Conservation (phyloP, 768 basidiomycete genomes). For the Goffeauzyma gilvescens region DNA sequence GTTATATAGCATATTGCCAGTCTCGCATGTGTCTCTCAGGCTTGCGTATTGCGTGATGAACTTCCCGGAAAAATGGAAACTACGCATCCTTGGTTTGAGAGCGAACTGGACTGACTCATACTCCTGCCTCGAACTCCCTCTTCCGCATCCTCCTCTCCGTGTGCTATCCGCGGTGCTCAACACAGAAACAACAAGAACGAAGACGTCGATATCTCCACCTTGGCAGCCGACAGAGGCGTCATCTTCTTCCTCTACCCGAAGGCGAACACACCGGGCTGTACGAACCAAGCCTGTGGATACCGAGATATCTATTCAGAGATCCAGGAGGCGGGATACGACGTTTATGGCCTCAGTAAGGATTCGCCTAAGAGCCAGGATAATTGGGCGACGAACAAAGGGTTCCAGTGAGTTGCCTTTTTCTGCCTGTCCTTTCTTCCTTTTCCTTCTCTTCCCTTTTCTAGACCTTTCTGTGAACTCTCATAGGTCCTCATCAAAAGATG, state of each 20-base stretch:
- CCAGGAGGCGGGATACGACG: conserved; percentile 44
- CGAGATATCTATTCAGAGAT: conserved; percentile 66
- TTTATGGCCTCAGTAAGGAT: conserved; percentile 49
- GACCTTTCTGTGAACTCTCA: no score
- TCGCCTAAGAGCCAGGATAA: conserved; percentile 49
- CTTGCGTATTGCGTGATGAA: no score
- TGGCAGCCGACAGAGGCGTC: conserved; percentile 52
- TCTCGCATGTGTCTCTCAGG: background rate
- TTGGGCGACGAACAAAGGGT: conserved; percentile 44
- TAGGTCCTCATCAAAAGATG: no score
- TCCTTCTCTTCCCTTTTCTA: no score
- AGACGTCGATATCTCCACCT: conserved; percentile 47
- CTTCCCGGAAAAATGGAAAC: background rate
- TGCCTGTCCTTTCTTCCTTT: no score
- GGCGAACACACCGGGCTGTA: conserved; percentile 58
- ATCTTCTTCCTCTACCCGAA: conserved; percentile 39
- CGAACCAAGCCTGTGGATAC: conserved; percentile 77
- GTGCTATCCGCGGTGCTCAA: no score
- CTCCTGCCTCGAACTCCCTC: no score
- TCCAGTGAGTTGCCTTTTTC: no score
- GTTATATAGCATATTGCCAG: no score
- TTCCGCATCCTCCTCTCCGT: no score
- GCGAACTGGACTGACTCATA: no score
- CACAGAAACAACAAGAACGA: conserved; percentile 58
- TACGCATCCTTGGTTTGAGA: background rate